Base-by-base conservation (phyloP, 208 protist genomes). In the Acanthamoeba healyi region DNA sequence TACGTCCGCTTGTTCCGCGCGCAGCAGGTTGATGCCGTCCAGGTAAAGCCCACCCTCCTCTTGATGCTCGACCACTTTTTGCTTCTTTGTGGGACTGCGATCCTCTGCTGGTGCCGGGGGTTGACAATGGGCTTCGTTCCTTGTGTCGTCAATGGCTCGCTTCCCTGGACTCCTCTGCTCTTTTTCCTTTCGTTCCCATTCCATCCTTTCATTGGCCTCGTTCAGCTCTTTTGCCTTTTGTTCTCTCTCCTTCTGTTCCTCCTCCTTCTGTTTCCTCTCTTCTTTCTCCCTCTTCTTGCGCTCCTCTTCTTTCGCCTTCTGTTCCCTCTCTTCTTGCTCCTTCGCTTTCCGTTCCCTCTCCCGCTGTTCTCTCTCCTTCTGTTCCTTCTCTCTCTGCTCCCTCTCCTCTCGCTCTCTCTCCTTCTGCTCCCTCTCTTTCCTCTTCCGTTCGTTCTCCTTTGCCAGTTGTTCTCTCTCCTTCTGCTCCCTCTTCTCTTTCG, bases 11-110 rank as follows among this genome's bases (percentile, higher is more conserved):
- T 56, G 74, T 7, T 34, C 74, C 6, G 74, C 44, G 1, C 74
- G 74, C 7, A 84, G 74, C 3, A 84, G 74, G 74, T 84, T 56
- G 74, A 84, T 56, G 74, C 74, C 74, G 32, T 84, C 74, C 3
- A 84, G 38, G 3, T 65, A 32, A 7, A 34, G 58, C 4, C 24
- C 4, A 17, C 26, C 26, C 32, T 65, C 26, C 4, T 32, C 26
- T 14, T 65, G 58, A 2, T 65, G 26, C 7, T 34, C 10, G 3
- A 12, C 19, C 26, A 65, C n/a, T 26, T 65, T 65, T 26, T 65
- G 58, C 58, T 32, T 65, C 58, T 65, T 65, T 2, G 58, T 26
- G 19, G 58, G 58, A 34, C 58, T 65, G 58, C 58, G 49, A 17
- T 56, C 26, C n/a, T 65, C n/a, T 5, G 58, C 58, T 32, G 2